Evolutionary conservation across 805 yeast genomes (phyloP), one percentile per base, ranked within the genome.

Genomic region (Kodamaea restingae): DNA sequence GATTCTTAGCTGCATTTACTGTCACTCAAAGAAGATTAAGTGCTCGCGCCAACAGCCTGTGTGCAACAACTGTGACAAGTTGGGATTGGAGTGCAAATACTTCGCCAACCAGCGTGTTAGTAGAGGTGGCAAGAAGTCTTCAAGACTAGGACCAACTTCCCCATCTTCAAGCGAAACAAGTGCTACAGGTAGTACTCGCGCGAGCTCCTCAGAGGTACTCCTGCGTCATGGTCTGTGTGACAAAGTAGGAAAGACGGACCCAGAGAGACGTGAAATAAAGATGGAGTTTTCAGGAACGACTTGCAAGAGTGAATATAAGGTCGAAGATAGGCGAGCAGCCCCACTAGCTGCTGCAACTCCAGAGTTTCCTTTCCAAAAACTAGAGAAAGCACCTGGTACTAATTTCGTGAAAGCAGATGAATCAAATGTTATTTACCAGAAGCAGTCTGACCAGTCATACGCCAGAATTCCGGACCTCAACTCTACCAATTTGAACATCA

Each of bases 11-110:
- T 78, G 84, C 53, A 70, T 74, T 11, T 63, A 80, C 33, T 78
- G 84, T 49, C 81, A 78, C 50, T 68, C 75, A 30, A 78, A 76
- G 55, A 80, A 80, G 58, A 71, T 79, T 43, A 78, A 76, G 47
- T 81, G 86, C 55, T 74, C 78, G n/a, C 69, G 80, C 43, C 70
- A 65, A 29, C 71, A 67, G 30, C 86, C 85, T 1, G 60, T 71
- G 11, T 81, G 86, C 51, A 60, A 65, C 18, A 70, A 70, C 45
- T 81, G 87, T 57, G 59, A 63, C 12, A 73, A 68, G 40, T 56
- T 70, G 35, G 65, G 66, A 2, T 48, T 67, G 28, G 71, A 64
- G 25, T 79, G 85, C 56, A 68, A 69, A 45, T 78, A 78, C 51
- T 79, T 77, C 48, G 68, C 72, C 33, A 79, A 79, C 48, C 81